phyloP scores from a whole-genome alignment of 805 yeast genomes.

The Metschnikowia cerradonensis region DNA sequence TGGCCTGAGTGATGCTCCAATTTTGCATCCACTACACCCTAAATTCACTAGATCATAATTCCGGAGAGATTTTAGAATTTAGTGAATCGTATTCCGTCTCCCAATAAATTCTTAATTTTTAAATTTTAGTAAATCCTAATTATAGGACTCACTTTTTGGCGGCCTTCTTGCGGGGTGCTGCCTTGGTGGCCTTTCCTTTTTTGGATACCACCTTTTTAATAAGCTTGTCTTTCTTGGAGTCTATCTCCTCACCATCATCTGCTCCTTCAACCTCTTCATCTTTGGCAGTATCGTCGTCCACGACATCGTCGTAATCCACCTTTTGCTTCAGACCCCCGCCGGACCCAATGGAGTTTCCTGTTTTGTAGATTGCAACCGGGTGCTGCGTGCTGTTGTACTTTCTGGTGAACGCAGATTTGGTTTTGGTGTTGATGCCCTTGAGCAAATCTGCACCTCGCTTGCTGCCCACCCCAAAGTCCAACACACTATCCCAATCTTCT shows the following conservation, averaged over 20 bases:
- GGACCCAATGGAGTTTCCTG: conserved; percentile 53
- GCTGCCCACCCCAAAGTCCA: conserved; percentile 77
- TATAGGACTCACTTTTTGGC: conserved; percentile 1
- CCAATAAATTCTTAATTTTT: too few relatives aligned
- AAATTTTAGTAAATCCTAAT: too few relatives aligned
- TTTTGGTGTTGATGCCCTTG: conserved; percentile 70
- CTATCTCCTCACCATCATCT: conserved; percentile 43
- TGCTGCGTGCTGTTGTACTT: conserved; percentile 72
- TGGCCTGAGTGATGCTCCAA: too few relatives aligned
- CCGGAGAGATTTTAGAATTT: too few relatives aligned
- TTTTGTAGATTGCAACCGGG: conserved; percentile 79
- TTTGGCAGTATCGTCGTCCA: conserved; percentile 52
- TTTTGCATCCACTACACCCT: too few relatives aligned
- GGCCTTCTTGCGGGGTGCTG: conserved; percentile 2
- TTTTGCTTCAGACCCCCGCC: conserved; percentile 26
- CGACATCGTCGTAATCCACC: conserved; percentile 71
- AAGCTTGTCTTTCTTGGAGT: conserved; percentile 57
- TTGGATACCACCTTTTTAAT: conserved; percentile 40
- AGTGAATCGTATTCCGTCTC: too few relatives aligned
- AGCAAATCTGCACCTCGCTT: conserved; percentile 36
- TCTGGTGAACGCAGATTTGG: conserved; percentile 82
- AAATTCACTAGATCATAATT: too few relatives aligned
- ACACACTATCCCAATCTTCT: conserved; percentile 87
- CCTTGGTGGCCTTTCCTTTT: conserved; percentile 24
- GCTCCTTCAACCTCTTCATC: conserved; percentile 44